Evolutionary conservation across 495 filamentous ascomycete genomes (phyloP), one percentile per base, ranked within the genome.

Genomic region (Tirmania nivea): DNA sequence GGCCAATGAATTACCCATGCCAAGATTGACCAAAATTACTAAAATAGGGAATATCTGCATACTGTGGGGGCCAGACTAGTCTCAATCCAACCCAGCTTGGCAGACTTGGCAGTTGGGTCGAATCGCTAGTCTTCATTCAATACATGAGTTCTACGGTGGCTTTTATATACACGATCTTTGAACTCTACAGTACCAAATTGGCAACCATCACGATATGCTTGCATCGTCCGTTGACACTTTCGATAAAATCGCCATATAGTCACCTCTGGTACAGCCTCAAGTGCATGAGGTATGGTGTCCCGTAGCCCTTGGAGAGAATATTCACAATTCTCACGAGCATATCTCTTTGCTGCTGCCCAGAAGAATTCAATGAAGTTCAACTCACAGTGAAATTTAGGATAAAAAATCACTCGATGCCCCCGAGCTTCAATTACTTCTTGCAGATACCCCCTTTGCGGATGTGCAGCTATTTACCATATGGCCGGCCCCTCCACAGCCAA

Each of bases 291-390:
- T n/a, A 57, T 16, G 1, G 17, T n/a, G 8, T 54, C 21, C 52
- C 51, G 16, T 7, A 56, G n/a, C 8, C 36, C 51, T 37, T 19
- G 36, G 11, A 50, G 36, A n/a, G 8, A 5, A 54, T 55, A 54
- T 10, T 34, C 47, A 48, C 16, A 54, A 16, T 54, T 21, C 35
- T 48, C 25, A 0, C n/a, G 10, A 8, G 48, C 21, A 17, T 55
- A 34, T 34, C 48, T 39, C 35, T 58, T 58, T 36, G 17, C 53
- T 25, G 52, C 35, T 7, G 12, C 48, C 52, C n/a, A 57, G 11
- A 45, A 55, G 12, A 51, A 51, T 11, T 55, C 20, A 21, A 52
- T 55, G 3, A 19, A 57, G n/a, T 56, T 56, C 7, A 53, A 17
- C 35, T 55, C 48, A 36, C 48, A 51, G 25, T 55, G 16, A 2